Conservation (phyloP, 2,329 filamentous ascomycete genomes). For the Cladosporium colombiae region DNA sequence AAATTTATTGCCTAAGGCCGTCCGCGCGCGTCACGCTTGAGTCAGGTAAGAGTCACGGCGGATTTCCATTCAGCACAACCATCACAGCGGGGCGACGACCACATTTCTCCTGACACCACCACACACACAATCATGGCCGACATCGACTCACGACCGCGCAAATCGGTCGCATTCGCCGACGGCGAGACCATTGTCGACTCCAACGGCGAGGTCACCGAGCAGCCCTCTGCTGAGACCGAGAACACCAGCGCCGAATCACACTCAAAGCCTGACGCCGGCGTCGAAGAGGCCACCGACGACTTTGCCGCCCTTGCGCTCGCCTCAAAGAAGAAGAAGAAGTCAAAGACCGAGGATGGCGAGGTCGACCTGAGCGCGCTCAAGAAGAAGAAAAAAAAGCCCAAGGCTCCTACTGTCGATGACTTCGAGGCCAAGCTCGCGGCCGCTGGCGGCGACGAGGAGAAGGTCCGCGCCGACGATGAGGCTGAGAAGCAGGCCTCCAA, state of each 20-base stretch:
- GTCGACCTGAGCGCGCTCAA: constrained; percentile 70
- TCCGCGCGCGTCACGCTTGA: constrained; percentile 13
- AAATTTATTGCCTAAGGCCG: not conserved
- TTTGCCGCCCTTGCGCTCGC: constrained; percentile 36
- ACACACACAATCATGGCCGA: constrained; percentile 55
- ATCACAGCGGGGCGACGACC: constrained; percentile 17
- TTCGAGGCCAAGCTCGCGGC: constrained; percentile 68
- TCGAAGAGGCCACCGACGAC: constrained; percentile 41
- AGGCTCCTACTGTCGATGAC: constrained; percentile 61
- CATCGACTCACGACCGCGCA: constrained; percentile 66
- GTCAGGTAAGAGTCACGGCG: constrained; percentile 16
- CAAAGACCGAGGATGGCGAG: constrained; percentile 59
- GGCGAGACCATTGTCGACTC: constrained; percentile 83
- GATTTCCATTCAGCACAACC: constrained; percentile 16
- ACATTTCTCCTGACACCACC: constrained; percentile 17
- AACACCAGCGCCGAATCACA: constrained; percentile 83
- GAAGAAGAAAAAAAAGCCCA: constrained; percentile 80
- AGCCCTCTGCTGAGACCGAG: constrained; percentile 65
- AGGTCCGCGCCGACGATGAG: constrained; percentile 56
- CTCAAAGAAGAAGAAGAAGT: constrained; percentile 74
- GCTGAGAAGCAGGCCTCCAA: constrained; percentile 54
- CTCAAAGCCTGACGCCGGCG: constrained; percentile 42
- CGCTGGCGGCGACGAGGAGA: constrained; percentile 55
- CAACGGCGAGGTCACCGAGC: constrained; percentile 79
- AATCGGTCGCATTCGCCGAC: constrained; percentile 92